phyloP scores from a whole-genome alignment of 768 basidiomycete genomes.

The Pleurotus tuber-regium region DNA sequence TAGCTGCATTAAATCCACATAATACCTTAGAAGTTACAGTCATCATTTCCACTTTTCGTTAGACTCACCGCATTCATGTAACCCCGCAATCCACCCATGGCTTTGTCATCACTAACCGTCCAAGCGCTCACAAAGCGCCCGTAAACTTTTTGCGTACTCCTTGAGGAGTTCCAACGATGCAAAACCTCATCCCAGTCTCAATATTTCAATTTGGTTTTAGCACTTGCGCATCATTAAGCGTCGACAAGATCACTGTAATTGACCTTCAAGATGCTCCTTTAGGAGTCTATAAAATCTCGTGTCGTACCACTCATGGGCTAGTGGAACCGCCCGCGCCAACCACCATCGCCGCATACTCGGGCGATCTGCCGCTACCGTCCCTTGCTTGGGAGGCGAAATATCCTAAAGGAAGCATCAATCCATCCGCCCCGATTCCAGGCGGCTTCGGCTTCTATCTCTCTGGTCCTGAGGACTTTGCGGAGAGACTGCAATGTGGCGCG shows the following conservation, averaged over 20 bases:
- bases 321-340: constrained; percentile 27
- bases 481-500: constrained; percentile 34
- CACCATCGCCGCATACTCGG: not conserved
- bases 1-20: not conserved
- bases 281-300: constrained; percentile 47
- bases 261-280: constrained; percentile 40
- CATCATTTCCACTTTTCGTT: not conserved
- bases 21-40: not conserved
- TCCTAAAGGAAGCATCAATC: constrained; percentile 60
- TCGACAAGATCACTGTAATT: constrained; percentile 22
- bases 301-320: constrained; percentile 30
- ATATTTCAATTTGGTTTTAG: constrained; percentile 40
- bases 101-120: too few relatives aligned
- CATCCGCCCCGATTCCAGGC: constrained; percentile 45
- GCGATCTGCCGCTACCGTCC: constrained; percentile 17
- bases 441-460: constrained; percentile 72
- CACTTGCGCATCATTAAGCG: constrained; percentile 27
- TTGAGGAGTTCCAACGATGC: not conserved
- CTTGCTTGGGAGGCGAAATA: constrained; percentile 63
- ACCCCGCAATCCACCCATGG: too few relatives aligned
- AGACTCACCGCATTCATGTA: constrained; percentile 7
- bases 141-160: too few relatives aligned
- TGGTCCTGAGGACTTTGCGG: constrained; percentile 46
- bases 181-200: constrained; percentile 21
- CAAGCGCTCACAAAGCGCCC: too few relatives aligned